Percentiles rank a stretch among this genome's conserved stretches.
Conservation (phyloP, 345 rosid genomes). For the Draba incana region DNA sequence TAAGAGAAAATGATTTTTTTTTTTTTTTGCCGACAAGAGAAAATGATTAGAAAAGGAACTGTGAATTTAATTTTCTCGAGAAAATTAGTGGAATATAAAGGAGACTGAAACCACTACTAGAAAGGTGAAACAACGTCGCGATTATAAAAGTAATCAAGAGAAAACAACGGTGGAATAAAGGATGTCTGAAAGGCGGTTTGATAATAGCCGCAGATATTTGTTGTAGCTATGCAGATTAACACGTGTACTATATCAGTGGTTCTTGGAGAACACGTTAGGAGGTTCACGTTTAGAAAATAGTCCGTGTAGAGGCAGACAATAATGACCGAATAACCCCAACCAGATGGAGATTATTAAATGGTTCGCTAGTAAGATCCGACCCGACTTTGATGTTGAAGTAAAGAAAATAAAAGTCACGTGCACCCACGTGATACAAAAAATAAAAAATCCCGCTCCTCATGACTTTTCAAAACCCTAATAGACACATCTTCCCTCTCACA, state of each 20-base stretch:
- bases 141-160: not conserved
- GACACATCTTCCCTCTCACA: slow-evolving; percentile 21
- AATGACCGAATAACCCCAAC: not conserved
- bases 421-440: slow-evolving; percentile 14
- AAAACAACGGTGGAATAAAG: slow-evolving; percentile 30
- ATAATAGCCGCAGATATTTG: not conserved
- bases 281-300: not conserved
- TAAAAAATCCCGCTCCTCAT: slow-evolving; percentile 34
- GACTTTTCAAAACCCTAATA: slow-evolving; percentile 39
- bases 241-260: slow-evolving; percentile 17
- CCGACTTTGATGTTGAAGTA: not conserved
- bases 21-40: no score
- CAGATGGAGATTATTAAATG: slow-evolving; percentile 1
- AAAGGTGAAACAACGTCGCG: slow-evolving; percentile 36
- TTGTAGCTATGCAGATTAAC: not conserved
- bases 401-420: slow-evolving; percentile 18
- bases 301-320: no score
- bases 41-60: not conserved
- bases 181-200: not conserved
- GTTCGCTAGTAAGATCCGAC: slow-evolving; percentile 2
- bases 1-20: not conserved
- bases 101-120: slow-evolving; percentile 31
- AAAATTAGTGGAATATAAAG: slow-evolving; percentile 13
- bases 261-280: slow-evolving; percentile 26
- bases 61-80: not conserved